These are phyloP conservation scores for Aspergillus coremiiformis DNA, from an alignment of 495 filamentous ascomycete genomes.

Conservation along the genomic window DNA sequence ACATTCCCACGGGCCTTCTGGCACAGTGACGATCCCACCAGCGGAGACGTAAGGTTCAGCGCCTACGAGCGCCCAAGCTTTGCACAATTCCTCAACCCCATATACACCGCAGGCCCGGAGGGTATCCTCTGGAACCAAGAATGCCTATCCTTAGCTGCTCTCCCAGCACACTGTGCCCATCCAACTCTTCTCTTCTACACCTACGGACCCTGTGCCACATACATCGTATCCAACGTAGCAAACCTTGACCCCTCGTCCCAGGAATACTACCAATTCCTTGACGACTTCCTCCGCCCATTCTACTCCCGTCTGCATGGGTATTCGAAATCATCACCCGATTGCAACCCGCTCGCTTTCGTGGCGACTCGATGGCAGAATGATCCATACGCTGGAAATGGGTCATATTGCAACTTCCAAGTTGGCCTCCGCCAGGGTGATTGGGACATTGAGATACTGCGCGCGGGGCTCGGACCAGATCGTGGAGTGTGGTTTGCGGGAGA, in stretches of 20 bases:
- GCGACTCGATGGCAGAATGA: constrained; percentile 80
- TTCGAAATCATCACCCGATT: constrained; percentile 41
- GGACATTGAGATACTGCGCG: constrained; percentile 68
- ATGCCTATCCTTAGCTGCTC: constrained; percentile 65
- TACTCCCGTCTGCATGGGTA: constrained; percentile 69
- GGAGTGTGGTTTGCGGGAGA: constrained; percentile 90
- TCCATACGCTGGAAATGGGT: constrained; percentile 78
- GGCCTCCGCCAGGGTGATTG: constrained; percentile 58
- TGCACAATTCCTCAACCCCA: constrained; percentile 40
- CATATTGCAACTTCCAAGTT: constrained; percentile 82
- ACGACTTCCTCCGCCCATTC: constrained; percentile 50
- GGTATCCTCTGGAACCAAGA: constrained; percentile 75
- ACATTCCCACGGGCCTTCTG: constrained; percentile 72
- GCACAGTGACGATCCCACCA: constrained; percentile 24
- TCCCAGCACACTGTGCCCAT: constrained; percentile 54
- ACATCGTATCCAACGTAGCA: constrained; percentile 42
- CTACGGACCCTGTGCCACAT: constrained; percentile 53
- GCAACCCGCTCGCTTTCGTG: constrained; percentile 54
- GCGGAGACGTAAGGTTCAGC: constrained; percentile 5
- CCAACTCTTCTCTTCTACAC: constrained; percentile 92
- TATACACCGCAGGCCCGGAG: constrained; percentile 62
- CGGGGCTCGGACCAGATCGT: constrained; percentile 54
- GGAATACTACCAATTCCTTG: constrained; percentile 27
- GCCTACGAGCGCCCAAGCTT: constrained; percentile 19
- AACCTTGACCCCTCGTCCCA: constrained; percentile 18